These are phyloP conservation scores for Parascedosporium putredinis DNA, from an alignment of 2,329 filamentous ascomycete genomes.

Conservation along the genomic window DNA sequence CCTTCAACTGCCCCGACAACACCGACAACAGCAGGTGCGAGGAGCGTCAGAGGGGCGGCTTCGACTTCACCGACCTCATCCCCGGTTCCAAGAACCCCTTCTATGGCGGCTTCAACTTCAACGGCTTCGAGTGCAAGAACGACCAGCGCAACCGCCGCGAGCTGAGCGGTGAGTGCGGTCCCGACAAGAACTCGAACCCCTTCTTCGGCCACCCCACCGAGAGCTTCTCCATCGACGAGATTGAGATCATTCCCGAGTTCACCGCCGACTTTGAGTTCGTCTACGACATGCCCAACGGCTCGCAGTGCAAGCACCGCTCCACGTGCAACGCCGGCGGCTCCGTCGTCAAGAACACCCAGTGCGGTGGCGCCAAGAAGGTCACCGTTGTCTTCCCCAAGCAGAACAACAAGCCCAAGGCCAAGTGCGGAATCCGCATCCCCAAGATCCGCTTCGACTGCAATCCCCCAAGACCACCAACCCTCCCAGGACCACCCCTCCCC, in stretches of 20 bases:
- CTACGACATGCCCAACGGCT: conserved; percentile 78
- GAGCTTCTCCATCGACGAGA: conserved; percentile 62
- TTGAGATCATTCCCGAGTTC: conserved; percentile 64
- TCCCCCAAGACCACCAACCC: conserved; percentile 16
- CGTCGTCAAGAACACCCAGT: conserved; percentile 73
- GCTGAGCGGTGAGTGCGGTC: conserved; percentile 45
- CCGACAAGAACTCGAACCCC: conserved; percentile 37
- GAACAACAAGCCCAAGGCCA: conserved; percentile 41
- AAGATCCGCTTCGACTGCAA: conserved; percentile 65
- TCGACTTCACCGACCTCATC: conserved; percentile 57
- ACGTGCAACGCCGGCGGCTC: conserved; percentile 58
- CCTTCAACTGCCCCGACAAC: conserved; percentile 60
- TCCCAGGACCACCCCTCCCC: conserved; percentile 15
- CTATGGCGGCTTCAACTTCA: conserved; percentile 65
- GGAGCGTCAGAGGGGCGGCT: conserved; percentile 57
- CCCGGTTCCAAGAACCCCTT: conserved; percentile 52
- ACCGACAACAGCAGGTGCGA: conserved; percentile 64
- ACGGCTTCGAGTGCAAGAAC: conserved; percentile 50
- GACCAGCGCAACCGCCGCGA: conserved; percentile 50
- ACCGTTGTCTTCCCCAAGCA: conserved; percentile 57
- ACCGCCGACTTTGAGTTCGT: conserved; percentile 75
- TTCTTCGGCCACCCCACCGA: conserved; percentile 42
- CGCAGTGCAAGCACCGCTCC: conserved; percentile 67
- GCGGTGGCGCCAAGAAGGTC: conserved; percentile 80
- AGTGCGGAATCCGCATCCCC: conserved; percentile 64